Evolutionary conservation across 2,329 filamentous ascomycete species (phyloP).

Genomic region (Thelonectria discophora): DNA sequence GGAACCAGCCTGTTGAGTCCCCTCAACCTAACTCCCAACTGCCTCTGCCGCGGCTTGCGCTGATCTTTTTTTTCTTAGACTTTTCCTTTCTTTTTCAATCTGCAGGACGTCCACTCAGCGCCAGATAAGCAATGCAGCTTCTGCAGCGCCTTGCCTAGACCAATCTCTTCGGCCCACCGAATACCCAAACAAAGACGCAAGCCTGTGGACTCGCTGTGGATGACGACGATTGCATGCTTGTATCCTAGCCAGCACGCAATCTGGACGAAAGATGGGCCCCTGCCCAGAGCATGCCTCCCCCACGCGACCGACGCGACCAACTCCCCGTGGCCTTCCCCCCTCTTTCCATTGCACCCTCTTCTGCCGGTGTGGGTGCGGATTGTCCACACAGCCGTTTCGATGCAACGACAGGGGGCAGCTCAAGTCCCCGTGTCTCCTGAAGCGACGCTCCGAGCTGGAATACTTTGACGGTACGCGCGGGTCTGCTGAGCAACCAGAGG

Average conservation of each 20-base stretch:
- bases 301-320: constrained; percentile 26
- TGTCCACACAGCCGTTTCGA: constrained; percentile 11
- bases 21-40: not conserved
- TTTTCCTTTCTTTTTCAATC: not conserved
- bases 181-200: constrained; percentile 18
- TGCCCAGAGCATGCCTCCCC: constrained; percentile 18
- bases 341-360: constrained; percentile 9
- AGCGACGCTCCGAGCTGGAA: constrained; percentile 18
- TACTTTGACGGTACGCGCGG: constrained; percentile 21
- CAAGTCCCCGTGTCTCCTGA: constrained; percentile 18
- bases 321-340: constrained; percentile 16
- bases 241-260: constrained; percentile 45
- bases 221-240: constrained; percentile 40
- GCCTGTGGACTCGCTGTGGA: constrained; percentile 33
- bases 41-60: not conserved
- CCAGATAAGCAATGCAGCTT: not conserved
- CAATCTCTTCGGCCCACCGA: constrained; percentile 10
- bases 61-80: not conserved
- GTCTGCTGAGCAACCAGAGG: not conserved
- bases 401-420: constrained; percentile 1
- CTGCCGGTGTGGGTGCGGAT: not conserved
- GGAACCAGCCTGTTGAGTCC: constrained; percentile 1
- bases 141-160: not conserved
- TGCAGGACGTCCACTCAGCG: not conserved
- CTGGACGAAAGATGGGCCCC: constrained; percentile 4